Evolutionary conservation across 306 rosid species (phyloP).

Genomic region (Cicer chorassanicum): DNA sequence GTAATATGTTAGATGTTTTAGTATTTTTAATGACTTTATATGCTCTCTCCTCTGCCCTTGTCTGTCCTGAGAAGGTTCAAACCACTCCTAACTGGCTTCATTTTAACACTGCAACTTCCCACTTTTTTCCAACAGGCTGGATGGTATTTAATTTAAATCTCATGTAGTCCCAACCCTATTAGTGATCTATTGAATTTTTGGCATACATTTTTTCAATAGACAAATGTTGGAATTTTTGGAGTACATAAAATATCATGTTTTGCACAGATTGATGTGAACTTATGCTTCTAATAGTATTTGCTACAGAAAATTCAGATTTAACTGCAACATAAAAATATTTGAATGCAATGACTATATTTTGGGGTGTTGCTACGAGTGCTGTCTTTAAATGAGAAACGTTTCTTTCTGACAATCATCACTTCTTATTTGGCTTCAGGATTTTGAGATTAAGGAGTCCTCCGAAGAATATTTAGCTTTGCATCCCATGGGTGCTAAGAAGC

Average conservation of each 20-base stretch:
- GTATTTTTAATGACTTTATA: slow-evolving; percentile 8
- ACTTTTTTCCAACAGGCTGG: not conserved
- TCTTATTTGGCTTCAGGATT: slow-evolving; percentile 58
- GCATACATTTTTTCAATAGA: not conserved
- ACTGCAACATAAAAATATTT: slow-evolving; percentile 23
- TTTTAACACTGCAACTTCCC: not conserved
- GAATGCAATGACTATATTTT: not conserved
- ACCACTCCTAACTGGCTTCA: not conserved
- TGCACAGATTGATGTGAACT: slow-evolving; percentile 2
- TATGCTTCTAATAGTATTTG: slow-evolving; percentile 23
- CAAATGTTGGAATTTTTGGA: not conserved
- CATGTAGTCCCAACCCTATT: not conserved
- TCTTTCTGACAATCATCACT: slow-evolving; percentile 32
- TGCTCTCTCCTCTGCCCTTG: slow-evolving; percentile 1
- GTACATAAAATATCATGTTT: not conserved
- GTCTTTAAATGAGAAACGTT: not conserved
- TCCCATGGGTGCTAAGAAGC: slow-evolving; percentile 82
- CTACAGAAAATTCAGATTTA: slow-evolving; percentile 27
- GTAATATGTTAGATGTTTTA: slow-evolving; percentile 10
- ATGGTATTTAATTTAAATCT: slow-evolving; percentile 11
- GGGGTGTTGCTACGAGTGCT: slow-evolving; percentile 1
- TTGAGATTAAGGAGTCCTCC: slow-evolving; percentile 69
- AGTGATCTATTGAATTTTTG: slow-evolving; percentile 2
- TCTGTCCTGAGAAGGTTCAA: slow-evolving; percentile 15
- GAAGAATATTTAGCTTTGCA: slow-evolving; percentile 80